Evolutionary conservation across 2,329 filamentous ascomycete species (phyloP), one percentile per base, ranked within the genome.

Genomic region (Cladophialophora yegresii): DNA sequence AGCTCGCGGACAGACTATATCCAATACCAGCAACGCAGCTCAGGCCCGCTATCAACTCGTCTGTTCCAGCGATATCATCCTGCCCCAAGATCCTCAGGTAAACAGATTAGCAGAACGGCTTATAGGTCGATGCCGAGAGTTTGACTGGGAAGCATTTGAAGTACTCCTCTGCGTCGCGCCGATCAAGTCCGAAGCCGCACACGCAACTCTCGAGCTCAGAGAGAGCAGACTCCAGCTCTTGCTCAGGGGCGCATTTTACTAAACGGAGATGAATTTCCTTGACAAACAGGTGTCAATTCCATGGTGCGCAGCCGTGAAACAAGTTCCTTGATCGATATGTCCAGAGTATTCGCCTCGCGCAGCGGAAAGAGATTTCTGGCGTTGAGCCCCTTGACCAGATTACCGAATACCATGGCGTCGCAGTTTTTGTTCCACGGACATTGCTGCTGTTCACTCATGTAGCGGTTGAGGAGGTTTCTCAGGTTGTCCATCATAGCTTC

Each of bases 321-420:
- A 43, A 43, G 36, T 1, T 43, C 36, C 36, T n/a, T 43, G 16
- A 43, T 43, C 36, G 36, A 20, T 7, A 43, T 43, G 16, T 43
- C 16, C n/a, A 43, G 36, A 20, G 36, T 16, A 6, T 7, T 16
- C 1, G 16, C 16, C n/a, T 51, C 26, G 7, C 43, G 45, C 3
- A 58, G 23, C 13, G 56, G 56, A 7, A 49, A 58, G 2, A 58
- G 56, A 4, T 26, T 26, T n/a, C 23, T 26, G 28, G 30, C 8
- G 9, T 58, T 58, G 40, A 58, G 22, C 8, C 32, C 49, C 28
- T n/a, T 49, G 43, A 51, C 26, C 13, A 58, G 56, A 23, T 23
- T 28, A 6, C 56, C 56, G 7, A 58, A 28, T 10, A 50, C 43
- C 5, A 36, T 47, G 1, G 56, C 56, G 28, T 58, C 56, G 30